Conservation (phyloP, 2,329 filamentous ascomycete genomes). For the Aspergillus ruber region DNA sequence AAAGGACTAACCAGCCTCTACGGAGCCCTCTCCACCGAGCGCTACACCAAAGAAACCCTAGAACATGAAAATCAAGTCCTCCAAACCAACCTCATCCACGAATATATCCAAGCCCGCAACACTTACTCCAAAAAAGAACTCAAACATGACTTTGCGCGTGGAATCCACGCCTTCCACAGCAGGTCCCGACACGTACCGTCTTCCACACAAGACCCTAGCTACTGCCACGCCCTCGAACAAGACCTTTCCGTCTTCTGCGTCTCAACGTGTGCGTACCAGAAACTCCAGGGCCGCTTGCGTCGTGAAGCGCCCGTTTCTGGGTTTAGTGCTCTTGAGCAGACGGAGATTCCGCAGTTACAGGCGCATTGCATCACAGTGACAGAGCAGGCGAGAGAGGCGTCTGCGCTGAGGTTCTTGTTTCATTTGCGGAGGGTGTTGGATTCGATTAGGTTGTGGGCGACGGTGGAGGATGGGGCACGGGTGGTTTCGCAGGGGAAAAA, state of each 20-base stretch:
- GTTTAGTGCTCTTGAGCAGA: conserved; percentile 49
- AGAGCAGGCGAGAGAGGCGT: conserved; percentile 40
- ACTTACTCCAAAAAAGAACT: conserved; percentile 4
- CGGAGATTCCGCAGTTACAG: conserved; percentile 54
- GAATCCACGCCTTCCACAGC: conserved; percentile 1
- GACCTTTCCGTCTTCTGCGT: conserved; percentile 60
- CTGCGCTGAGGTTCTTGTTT: conserved; percentile 47
- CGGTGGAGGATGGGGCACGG: conserved; percentile 4
- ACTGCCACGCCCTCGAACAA: conserved; percentile 53
- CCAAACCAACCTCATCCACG: conserved; percentile 27
- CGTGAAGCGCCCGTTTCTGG: conserved; percentile 49
- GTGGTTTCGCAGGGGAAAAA: neutral
- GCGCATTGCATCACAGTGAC: conserved; percentile 55
- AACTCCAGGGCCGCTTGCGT: conserved; percentile 49
- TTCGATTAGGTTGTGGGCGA: conserved; percentile 48
- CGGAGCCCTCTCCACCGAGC: neutral
- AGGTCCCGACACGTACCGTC: neutral
- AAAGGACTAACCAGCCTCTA: neutral
- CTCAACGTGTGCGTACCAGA: conserved; percentile 57
- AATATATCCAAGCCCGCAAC: conserved; percentile 7
- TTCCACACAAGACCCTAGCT: conserved; percentile 50
- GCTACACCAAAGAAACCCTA: neutral
- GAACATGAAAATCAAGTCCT: conserved; percentile 32
- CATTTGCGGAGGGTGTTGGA: conserved; percentile 46
- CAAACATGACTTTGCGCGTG: conserved; percentile 3